Evolutionary conservation across 805 yeast species (phyloP).

Genomic region (Yarrowia osloensis): DNA sequence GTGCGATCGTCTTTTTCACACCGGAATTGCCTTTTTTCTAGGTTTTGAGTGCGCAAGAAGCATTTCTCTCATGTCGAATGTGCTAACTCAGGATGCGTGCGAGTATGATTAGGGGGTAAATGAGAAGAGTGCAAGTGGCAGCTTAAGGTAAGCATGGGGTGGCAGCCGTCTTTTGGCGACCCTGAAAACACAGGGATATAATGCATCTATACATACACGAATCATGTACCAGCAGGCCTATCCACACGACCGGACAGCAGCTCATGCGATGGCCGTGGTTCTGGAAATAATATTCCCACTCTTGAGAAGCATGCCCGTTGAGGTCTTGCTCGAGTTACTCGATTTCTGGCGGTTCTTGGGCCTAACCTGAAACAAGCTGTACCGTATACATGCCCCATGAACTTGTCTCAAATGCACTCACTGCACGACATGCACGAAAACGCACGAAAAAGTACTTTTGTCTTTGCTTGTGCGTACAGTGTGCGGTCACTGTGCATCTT

Average conservation of each 20-base stretch:
- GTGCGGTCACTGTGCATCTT: conserved; percentile 1
- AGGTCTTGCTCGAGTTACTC: not conserved
- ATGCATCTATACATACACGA: too few species aligned
- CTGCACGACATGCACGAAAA: not conserved
- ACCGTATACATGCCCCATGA: not conserved
- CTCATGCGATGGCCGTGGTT: conserved; percentile 1
- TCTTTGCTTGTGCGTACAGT: not conserved
- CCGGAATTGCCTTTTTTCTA: too few species aligned
- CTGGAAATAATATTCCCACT: conserved; percentile 11
- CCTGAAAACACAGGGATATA: too few species aligned
- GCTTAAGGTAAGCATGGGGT: not conserved
- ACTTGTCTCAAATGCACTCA: not conserved
- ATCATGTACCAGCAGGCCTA: not conserved
- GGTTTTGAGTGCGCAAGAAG: too few species aligned
- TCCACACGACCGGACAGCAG: not conserved
- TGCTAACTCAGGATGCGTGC: conserved; percentile 1
- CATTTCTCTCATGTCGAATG: not conserved
- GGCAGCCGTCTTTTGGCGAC: too few species aligned
- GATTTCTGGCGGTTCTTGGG: not conserved
- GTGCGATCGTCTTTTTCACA: too few species aligned
- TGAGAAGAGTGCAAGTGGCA: not conserved
- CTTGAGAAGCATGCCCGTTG: conserved; percentile 10
- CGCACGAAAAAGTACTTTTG: not conserved
- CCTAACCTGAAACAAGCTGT: conserved; percentile 12
- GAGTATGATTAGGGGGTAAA: not conserved